Evolutionary conservation across 495 filamentous ascomycete genomes (phyloP).

Genomic region (Aspergillus olivimuriae): DNA sequence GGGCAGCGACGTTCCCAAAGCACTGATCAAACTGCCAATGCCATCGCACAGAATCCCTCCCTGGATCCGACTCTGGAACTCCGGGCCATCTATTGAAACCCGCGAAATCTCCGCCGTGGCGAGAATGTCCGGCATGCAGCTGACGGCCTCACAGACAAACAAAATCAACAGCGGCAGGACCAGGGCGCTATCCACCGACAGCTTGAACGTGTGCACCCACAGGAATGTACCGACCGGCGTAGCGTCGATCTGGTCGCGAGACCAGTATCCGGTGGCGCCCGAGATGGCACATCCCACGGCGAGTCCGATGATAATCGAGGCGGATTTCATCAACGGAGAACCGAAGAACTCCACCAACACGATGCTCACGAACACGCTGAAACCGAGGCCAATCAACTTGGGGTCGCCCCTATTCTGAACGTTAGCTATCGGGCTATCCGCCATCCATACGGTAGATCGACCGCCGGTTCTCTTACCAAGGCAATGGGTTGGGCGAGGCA

Average conservation of each 20-base stretch:
- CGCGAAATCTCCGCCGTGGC: conserved; percentile 69
- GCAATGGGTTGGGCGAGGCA: conserved; percentile 62
- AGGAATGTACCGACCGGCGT: conserved; percentile 71
- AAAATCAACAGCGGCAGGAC: conserved; percentile 63
- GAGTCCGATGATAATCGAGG: conserved; percentile 67
- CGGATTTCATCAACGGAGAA: conserved; percentile 62
- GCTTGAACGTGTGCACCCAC: conserved; percentile 77
- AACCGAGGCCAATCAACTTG: conserved; percentile 74
- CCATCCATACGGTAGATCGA: no score
- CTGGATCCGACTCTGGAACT: conserved; percentile 80
- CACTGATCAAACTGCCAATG: conserved; percentile 68
- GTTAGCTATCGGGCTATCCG: neutral
- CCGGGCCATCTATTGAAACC: conserved; percentile 66
- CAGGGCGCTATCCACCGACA: conserved; percentile 70
- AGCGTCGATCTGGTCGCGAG: conserved; percentile 53
- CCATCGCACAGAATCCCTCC: conserved; percentile 79
- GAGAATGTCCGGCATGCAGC: conserved; percentile 78
- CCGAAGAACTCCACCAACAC: conserved; percentile 73
- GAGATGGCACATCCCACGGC: conserved; percentile 77
- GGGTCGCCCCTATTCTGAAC: conserved; percentile 55
- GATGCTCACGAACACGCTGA: conserved; percentile 77
- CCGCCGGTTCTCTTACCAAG: conserved; percentile 44
- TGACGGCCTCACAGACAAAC: conserved; percentile 59
- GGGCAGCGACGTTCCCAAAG: conserved; percentile 68
- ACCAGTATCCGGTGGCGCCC: conserved; percentile 72